These are phyloP conservation scores for Symbiodinium pilosum DNA, from an alignment of 73 alveolate species.

Conservation along the genomic window DNA sequence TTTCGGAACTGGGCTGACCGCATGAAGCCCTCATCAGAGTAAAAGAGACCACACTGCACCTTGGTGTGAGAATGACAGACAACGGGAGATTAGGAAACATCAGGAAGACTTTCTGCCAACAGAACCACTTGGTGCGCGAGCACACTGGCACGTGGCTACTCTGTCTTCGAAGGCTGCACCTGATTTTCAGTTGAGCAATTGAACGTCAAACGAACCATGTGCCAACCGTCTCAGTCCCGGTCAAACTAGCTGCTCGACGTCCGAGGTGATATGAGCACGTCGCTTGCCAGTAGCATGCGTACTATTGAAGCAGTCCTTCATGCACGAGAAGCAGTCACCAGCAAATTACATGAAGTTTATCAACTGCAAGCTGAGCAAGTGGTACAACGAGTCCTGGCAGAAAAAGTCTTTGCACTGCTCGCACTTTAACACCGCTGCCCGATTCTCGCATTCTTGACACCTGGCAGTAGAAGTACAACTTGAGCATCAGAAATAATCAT, in stretches of 20 bases:
- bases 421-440: slow-evolving; percentile 87
- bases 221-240: neutral
- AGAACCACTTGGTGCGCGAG: neutral
- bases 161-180: slow-evolving; percentile 92
- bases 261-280: slow-evolving; percentile 89
- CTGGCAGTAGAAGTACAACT: neutral
- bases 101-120: neutral
- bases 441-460: slow-evolving; percentile 94
- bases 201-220: too few relatives aligned
- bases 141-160: slow-evolving; percentile 92
- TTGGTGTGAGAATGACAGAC: too few relatives aligned
- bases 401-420: slow-evolving; percentile 93
- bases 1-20: neutral
- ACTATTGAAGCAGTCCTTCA: slow-evolving; percentile 86
- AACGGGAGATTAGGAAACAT: too few relatives aligned
- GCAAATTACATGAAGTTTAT: too few relatives aligned
- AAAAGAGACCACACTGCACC: slow-evolving; percentile 89
- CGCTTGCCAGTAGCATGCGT: slow-evolving; percentile 95
- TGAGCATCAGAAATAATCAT: too few relatives aligned
- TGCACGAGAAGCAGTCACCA: too few relatives aligned
- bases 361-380: neutral
- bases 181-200: neutral
- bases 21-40: slow-evolving; percentile 93
- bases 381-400: slow-evolving; percentile 9
- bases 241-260: slow-evolving; percentile 83